Percentiles rank a stretch among this genome's conserved stretches.
Conservation (phyloP, 768 basidiomycete species). For the Macrolepiota fuliginosa region DNA sequence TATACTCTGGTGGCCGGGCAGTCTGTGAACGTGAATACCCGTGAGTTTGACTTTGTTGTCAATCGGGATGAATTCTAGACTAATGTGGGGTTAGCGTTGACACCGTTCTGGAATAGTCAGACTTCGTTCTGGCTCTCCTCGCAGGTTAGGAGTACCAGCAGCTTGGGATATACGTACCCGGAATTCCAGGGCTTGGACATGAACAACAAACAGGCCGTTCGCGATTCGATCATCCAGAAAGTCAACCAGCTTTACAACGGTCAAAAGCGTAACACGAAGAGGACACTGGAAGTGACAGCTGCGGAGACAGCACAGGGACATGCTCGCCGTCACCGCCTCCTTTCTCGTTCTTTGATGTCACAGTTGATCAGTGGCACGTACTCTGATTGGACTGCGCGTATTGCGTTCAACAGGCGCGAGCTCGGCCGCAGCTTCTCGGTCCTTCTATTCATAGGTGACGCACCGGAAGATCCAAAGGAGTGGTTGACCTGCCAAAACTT, state of each 20-base stretch:
- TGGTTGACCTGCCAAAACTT: constrained; percentile 35
- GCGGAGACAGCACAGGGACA: neutral
- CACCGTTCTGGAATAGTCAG: constrained; percentile 40
- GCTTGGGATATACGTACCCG: constrained; percentile 42
- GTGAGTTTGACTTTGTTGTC: constrained; percentile 18
- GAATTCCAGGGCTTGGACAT: constrained; percentile 36
- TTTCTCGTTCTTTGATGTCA: neutral
- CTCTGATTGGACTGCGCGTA: constrained; percentile 42
- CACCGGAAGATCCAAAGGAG: constrained; percentile 32
- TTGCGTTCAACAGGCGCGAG: constrained; percentile 41
- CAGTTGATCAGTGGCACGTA: constrained; percentile 8
- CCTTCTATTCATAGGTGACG: constrained; percentile 44
- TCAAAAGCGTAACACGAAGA: neutral
- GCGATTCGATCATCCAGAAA: constrained; percentile 21
- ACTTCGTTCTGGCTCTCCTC: constrained; percentile 35
- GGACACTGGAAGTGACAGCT: neutral
- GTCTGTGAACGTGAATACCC: constrained; percentile 22
- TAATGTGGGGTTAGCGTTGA: constrained; percentile 27
- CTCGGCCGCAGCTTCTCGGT: constrained; percentile 42
- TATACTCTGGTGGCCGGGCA: constrained; percentile 25
- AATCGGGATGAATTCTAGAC: neutral
- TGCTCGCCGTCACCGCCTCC: neutral
- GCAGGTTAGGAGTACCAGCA: constrained; percentile 18
- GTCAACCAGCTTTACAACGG: constrained; percentile 30
- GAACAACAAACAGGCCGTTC: constrained; percentile 19